Evolutionary conservation across 371 early-diverging fungal genomes (phyloP).

Genomic region (Coemansia sp.): DNA sequence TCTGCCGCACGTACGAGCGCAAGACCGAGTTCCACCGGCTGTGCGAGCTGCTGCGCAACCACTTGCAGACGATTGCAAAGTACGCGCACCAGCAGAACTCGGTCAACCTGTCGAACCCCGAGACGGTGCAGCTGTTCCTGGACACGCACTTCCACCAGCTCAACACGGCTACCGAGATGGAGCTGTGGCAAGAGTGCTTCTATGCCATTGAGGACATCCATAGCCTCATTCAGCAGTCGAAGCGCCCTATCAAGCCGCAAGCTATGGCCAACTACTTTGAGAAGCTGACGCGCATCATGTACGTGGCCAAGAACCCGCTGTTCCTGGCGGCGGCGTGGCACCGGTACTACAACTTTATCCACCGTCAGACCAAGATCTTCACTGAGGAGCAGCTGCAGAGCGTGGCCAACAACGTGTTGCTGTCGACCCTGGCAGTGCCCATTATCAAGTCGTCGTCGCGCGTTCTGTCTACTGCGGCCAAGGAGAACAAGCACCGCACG

Average conservation of each 20-base stretch:
- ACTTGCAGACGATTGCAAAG: conserved; percentile 86
- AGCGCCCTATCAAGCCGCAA: conserved; percentile 86
- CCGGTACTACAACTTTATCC: conserved; percentile 81
- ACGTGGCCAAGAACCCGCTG: conserved; percentile 93
- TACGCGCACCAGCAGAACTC: conserved; percentile 90
- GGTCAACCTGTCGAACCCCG: conserved; percentile 93
- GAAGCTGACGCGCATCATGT: conserved; percentile 92
- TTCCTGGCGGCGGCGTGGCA: conserved; percentile 98
- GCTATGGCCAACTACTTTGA: conserved; percentile 98
- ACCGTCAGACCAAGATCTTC: conserved; percentile 67
- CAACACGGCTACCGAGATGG: conserved; percentile 91
- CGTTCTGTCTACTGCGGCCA: conserved; percentile 66
- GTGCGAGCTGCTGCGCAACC: conserved; percentile 93
- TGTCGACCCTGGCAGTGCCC: conserved; percentile 90
- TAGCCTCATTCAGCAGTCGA: conserved; percentile 84
- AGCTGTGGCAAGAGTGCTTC: conserved; percentile 98
- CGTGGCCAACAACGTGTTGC: conserved; percentile 87
- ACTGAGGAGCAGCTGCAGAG: conserved; percentile 70
- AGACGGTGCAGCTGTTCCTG: conserved; percentile 92
- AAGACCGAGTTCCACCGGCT: conserved; percentile 98
- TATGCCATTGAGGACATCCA: conserved; percentile 96
- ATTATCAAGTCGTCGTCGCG: conserved; percentile 80
- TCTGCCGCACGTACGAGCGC: conserved; percentile 91
- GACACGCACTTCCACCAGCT: conserved; percentile 95
- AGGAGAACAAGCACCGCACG: conserved; percentile 86